phyloP scores from a whole-genome alignment of 805 yeast species.

The Yueomyces sinensis region DNA sequence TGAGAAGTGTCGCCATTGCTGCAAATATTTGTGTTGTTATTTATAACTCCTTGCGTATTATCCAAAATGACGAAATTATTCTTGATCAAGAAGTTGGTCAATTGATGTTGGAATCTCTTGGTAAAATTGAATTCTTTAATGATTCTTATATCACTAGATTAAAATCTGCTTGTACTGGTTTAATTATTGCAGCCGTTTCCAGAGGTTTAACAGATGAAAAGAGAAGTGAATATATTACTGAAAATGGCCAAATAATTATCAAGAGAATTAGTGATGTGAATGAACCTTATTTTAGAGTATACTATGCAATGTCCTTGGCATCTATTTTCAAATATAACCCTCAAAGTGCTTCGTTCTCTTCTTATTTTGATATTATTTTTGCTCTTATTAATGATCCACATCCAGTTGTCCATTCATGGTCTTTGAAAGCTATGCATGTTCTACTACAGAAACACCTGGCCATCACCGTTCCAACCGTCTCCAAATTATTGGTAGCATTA shows the following conservation, averaged over 20 bases:
- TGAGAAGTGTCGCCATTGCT: slow-evolving; percentile 35
- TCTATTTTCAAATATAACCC: slow-evolving; percentile 31
- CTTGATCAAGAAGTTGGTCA: slow-evolving; percentile 29
- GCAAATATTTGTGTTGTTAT: slow-evolving; percentile 55
- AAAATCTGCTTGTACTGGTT: slow-evolving; percentile 47
- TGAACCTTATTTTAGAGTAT: slow-evolving; percentile 53
- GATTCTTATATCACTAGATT: slow-evolving; percentile 31
- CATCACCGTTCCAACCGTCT: slow-evolving; percentile 31
- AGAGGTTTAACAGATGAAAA: slow-evolving; percentile 5
- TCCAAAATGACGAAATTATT: slow-evolving; percentile 10
- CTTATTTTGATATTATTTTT: slow-evolving; percentile 41
- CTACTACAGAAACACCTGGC: slow-evolving; percentile 43
- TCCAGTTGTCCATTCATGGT: slow-evolving; percentile 68
- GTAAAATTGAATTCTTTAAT: slow-evolving; percentile 27
- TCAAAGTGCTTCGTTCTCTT: slow-evolving; percentile 25
- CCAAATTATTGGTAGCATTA: slow-evolving; percentile 30
- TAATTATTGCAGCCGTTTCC: slow-evolving; percentile 27
- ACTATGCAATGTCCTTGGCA: slow-evolving; percentile 37
- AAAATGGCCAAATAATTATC: slow-evolving; percentile 39
- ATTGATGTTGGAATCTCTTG: slow-evolving; percentile 38
- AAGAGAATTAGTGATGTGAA: slow-evolving; percentile 53
- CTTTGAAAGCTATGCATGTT: slow-evolving; percentile 44
- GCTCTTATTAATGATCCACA: slow-evolving; percentile 69
- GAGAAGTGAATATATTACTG: slow-evolving; percentile 14
- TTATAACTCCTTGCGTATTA: slow-evolving; percentile 31